Evolutionary conservation across 495 filamentous ascomycete genomes (phyloP).

Genomic region (Neurospora sp.): DNA sequence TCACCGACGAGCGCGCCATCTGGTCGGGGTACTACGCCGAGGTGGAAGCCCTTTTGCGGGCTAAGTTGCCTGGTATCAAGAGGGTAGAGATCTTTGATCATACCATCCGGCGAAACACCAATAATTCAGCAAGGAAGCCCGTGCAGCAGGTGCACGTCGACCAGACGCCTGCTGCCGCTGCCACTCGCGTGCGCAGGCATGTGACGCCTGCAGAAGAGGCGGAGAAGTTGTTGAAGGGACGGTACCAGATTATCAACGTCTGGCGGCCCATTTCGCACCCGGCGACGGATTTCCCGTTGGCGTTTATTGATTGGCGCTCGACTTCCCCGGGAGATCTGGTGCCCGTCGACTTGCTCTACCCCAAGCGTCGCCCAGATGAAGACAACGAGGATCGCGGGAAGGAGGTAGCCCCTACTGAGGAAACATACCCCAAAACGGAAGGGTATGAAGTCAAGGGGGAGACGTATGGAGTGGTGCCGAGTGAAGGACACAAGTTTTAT

Average conservation of each 20-base stretch:
- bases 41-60: slow-evolving; percentile 56
- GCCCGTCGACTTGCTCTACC: slow-evolving; percentile 61
- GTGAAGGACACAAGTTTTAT: slow-evolving; percentile 53
- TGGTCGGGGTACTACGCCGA: slow-evolving; percentile 67
- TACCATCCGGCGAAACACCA: slow-evolving; percentile 57
- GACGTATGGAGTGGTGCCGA: slow-evolving; percentile 57
- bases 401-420: slow-evolving; percentile 19
- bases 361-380: slow-evolving; percentile 37
- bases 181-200: slow-evolving; percentile 55
- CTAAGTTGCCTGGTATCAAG: slow-evolving; percentile 47
- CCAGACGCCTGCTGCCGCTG: slow-evolving; percentile 58
- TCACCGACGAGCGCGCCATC: slow-evolving; percentile 51
- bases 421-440: slow-evolving; percentile 15
- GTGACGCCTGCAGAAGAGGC: slow-evolving; percentile 38
- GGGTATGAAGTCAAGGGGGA: slow-evolving; percentile 46
- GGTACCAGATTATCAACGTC: slow-evolving; percentile 76
- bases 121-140: slow-evolving; percentile 44
- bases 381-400: slow-evolving; percentile 32
- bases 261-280: slow-evolving; percentile 65
- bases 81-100: slow-evolving; percentile 77
- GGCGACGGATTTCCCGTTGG: slow-evolving; percentile 58
- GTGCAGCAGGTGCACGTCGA: slow-evolving; percentile 74
- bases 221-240: slow-evolving; percentile 44
- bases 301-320: slow-evolving; percentile 53
- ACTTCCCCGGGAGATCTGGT: slow-evolving; percentile 57